Percentiles rank a stretch among this genome's conserved stretches.
Evolutionary conservation across 257 asterid species (phyloP).

Genomic region (Solanum pennellii): DNA sequence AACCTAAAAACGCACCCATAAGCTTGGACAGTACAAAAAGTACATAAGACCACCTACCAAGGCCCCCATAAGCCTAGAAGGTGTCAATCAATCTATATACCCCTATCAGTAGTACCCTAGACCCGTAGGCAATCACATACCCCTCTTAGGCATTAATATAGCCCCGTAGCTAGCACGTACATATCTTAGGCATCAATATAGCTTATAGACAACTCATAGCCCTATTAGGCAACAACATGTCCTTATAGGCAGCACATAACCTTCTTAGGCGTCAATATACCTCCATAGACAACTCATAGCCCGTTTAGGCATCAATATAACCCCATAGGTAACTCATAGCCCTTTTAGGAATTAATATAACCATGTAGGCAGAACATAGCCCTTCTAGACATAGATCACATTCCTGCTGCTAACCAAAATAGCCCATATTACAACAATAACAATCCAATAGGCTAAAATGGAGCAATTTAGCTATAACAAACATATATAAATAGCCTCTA

Average conservation of each 20-base stretch:
- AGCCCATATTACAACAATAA: not conserved
- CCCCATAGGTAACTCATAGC: not conserved
- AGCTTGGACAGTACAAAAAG: not conserved
- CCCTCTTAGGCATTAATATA: not conserved
- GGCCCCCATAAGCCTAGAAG: not conserved
- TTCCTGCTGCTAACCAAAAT: not conserved
- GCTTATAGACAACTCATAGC: no score
- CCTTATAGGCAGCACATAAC: no score
- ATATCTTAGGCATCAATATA: not conserved
- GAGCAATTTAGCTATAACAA: no score
- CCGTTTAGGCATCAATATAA: not conserved
- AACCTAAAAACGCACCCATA: not conserved
- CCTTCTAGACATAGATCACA: not conserved
- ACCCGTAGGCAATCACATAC: not conserved
- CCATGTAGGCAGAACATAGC: not conserved
- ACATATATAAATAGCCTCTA: not conserved
- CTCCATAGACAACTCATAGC: not conserved
- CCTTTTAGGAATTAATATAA: not conserved
- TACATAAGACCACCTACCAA: not conserved
- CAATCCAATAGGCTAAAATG: not conserved
- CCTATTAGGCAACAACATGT: no score
- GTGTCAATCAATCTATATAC: not conserved
- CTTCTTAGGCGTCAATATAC: not conserved
- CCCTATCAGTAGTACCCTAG: not conserved
- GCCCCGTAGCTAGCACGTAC: accelerated